Conservation (phyloP, 2,329 filamentous ascomycete genomes). For the Trichoderma gracile region DNA sequence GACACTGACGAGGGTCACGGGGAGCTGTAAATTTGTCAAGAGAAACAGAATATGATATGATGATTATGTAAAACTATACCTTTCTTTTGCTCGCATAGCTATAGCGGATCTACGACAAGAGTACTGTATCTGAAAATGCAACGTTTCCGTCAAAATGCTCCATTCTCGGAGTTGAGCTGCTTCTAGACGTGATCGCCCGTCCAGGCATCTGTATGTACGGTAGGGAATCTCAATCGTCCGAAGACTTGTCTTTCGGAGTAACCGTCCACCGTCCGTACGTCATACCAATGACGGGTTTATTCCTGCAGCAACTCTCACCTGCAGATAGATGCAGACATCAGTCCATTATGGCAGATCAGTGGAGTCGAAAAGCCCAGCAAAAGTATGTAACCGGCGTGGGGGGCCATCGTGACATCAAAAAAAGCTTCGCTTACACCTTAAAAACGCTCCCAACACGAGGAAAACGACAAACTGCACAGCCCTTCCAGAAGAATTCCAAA, state of each 20-base stretch:
- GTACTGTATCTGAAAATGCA: constrained; percentile 3
- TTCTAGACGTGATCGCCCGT: constrained; percentile 2
- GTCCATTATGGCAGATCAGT: constrained; percentile 15
- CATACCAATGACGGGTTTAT: not conserved
- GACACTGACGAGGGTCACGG: constrained; percentile 63
- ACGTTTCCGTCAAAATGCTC: constrained; percentile 5
- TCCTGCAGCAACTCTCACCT: not conserved
- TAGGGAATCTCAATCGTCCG: not conserved
- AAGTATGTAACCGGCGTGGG: not conserved
- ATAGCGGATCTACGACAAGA: constrained; percentile 18
- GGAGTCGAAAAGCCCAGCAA: not conserved
- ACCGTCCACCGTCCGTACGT: not conserved
- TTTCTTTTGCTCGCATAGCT: constrained; percentile 24
- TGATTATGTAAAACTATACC: constrained; percentile 18
- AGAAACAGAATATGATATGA: not conserved
- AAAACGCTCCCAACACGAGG: not conserved
- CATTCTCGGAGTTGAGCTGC: not conserved
- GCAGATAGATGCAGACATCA: constrained; percentile 3
- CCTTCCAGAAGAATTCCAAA: too few species aligned
- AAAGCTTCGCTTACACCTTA: not conserved
- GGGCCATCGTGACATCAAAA: constrained; percentile 7
- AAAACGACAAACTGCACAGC: too few species aligned
- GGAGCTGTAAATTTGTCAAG: constrained; percentile 50
- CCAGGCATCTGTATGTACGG: too few species aligned
- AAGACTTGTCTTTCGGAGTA: not conserved